Base-by-base conservation (phyloP, 495 filamentous ascomycete species). In the Penicillium cataractarum region DNA sequence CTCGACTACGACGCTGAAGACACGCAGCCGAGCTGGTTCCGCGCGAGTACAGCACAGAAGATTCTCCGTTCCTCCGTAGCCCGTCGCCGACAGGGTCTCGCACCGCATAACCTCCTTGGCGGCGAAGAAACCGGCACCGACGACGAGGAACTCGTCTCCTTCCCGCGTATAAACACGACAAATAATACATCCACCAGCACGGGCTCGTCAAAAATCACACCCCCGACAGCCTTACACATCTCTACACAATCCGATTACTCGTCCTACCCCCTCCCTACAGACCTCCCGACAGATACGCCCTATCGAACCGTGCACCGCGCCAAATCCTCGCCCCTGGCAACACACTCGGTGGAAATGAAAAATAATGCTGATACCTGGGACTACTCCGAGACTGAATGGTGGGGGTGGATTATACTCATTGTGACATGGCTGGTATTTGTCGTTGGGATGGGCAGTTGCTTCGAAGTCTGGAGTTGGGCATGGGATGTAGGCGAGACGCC, bases 381-480 rank as follows among this genome's bases (percentile, higher is more conserved):
- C 76, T 96, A 96, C 71, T 86, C 87, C 50, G 93, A 97, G 76
- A 99, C 95, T 17, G 92, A 90, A 68, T 95, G 89, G 87, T 99
- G 93, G 93, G 95, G 95, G 3, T 98, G 92, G 91, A 88, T 97
- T 2, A 88, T 99, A 4, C 80, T 98, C 27, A 75, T 89, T 35
- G 87, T 89, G 55, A 99, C 95, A 1, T 99, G 95, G 95, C 73
- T 93, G 27, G 92, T 97, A 27, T 97, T 98, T 71, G 92, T 97
- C 31, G 86, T 93, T 1, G 95, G 95, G 27, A 97, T 98, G 88
- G 95, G 95, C 31, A 93, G 89, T 40, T 97, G 93, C 71, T 83
- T 97, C 17, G 95, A 89, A n/a, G 88, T 97, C n/a, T 99, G 95
- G 95, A 95, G 88, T 73, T 99, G 95, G 95, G 94, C 95, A 0